Base-by-base conservation (phyloP, 257 asterid species). In the Salvia splendens region DNA sequence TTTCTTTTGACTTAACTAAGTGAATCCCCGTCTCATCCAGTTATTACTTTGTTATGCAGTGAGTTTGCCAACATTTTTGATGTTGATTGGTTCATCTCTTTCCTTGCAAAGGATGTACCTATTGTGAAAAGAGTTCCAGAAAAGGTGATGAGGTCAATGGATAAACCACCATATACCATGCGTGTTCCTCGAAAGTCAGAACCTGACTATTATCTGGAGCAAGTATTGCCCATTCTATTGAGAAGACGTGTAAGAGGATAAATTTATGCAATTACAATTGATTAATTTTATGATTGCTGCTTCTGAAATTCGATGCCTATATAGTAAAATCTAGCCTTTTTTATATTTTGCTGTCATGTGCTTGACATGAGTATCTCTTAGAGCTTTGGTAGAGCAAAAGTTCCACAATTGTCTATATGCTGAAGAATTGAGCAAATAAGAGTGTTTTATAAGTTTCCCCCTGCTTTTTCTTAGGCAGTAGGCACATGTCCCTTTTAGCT, bases 111-210 rank as follows among this genome's bases (percentile, higher is more conserved):
- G 78, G 99, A 94, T 41, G 87, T 94, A 41, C 84, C 93, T 4
- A 84, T 91, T 42, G 87, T 91, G 61, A 91, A 89, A 84, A 86
- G 92, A 63, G 98, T 94, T 67, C 98, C 99, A 5, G 98, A 88
- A 65, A 94, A 81, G 85, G 92, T 94, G 79, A 94, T 91, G 97
- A 83, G 88, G 82, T 91, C 98, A 64, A 91, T 94, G 97, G 99
- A 91, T 24, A 94, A 88, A 76, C 99, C 99, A 36, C 99, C 99
- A 24, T 94, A 94, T 80, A 91, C 98, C 60, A 94, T 87, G 98
- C 98, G 98, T 55, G 98, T 91, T 61, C 99, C 99, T 17, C 85
- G 99, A 75, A 94, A 86, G 76, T 94, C 98, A 6, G 99, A 94
- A 73, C 92, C 99, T 56, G 96, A 87, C 78, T 94, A 91, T 83